Percentiles rank a stretch among this genome's conserved stretches.
Evolutionary conservation across 73 alveolate genomes (phyloP).

Genomic region (Halteria grandinella): DNA sequence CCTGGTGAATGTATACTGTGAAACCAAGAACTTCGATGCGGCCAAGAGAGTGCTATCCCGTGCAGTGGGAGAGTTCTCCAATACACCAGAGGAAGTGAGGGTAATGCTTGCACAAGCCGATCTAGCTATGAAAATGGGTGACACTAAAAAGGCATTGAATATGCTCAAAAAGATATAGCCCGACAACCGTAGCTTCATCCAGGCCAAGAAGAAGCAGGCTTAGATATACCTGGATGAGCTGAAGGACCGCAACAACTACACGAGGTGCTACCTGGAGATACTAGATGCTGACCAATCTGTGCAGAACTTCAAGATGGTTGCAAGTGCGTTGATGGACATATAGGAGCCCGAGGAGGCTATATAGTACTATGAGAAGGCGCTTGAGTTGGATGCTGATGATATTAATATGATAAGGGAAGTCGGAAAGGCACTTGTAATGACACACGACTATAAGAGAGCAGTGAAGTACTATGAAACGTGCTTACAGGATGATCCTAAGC

Average conservation of each 20-base stretch:
- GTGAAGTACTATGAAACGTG: slow-evolving; percentile 90
- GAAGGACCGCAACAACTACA: slow-evolving; percentile 95
- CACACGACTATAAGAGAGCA: slow-evolving; percentile 97
- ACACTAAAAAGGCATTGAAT: slow-evolving; percentile 94
- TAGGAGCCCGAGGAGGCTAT: slow-evolving; percentile 99
- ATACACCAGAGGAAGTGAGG: slow-evolving; percentile 84
- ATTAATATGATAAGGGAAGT: slow-evolving; percentile 84
- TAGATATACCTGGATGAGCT: slow-evolving; percentile 92
- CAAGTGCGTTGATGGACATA: slow-evolving; percentile 96
- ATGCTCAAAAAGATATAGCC: slow-evolving; percentile 89
- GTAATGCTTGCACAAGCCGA: slow-evolving; percentile 88
- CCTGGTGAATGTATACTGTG: slow-evolving; percentile 75
- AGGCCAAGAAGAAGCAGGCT: slow-evolving; percentile 92
- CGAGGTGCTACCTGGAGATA: slow-evolving; percentile 94
- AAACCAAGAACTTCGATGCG: slow-evolving; percentile 66
- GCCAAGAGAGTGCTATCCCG: slow-evolving; percentile 80
- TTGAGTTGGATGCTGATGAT: slow-evolving; percentile 83
- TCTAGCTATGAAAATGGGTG: slow-evolving; percentile 95
- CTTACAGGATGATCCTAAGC: slow-evolving; percentile 69
- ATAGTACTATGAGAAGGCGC: slow-evolving; percentile 90
- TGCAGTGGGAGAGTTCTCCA: slow-evolving; percentile 89
- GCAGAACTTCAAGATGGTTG: slow-evolving; percentile 91
- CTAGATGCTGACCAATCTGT: slow-evolving; percentile 87
- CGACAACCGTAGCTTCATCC: slow-evolving; percentile 89
- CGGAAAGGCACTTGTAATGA: slow-evolving; percentile 94